Evolutionary conservation across 1,284 basidiomycete genomes (phyloP).

Genomic region (Stereum hirsutum): DNA sequence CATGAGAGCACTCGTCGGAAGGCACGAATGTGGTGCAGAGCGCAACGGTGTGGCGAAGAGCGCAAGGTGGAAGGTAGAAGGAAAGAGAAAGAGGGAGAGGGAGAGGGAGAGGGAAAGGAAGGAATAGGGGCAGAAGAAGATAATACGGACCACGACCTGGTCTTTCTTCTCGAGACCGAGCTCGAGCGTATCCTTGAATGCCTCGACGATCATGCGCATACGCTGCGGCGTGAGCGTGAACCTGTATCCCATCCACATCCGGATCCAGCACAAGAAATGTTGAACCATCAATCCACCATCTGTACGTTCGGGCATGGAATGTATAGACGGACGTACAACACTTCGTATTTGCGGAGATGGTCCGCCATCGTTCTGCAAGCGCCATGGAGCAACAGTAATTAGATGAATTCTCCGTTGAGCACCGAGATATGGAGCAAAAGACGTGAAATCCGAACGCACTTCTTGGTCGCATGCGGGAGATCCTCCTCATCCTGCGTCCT

Average conservation of each 20-base stretch:
- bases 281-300: neutral
- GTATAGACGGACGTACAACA: conserved; percentile 39
- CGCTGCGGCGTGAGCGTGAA: conserved; percentile 86
- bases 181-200: conserved; percentile 90
- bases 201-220: conserved; percentile 96
- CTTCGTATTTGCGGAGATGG: conserved; percentile 83
- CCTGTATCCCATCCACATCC: too few species aligned
- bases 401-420: conserved; percentile 15
- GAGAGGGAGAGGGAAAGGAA: too few species aligned
- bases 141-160: conserved; percentile 77
- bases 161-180: conserved; percentile 75
- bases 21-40: too few species aligned
- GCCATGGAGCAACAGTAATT: too few species aligned
- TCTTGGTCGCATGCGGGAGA: conserved; percentile 82
- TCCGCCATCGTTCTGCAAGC: conserved; percentile 73
- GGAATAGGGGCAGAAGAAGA: neutral
- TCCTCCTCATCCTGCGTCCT: conserved; percentile 74
- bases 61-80: too few species aligned
- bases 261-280: neutral
- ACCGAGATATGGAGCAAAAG: conserved; percentile 7
- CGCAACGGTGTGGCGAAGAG: too few species aligned
- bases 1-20: too few species aligned
- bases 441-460: conserved; percentile 31
- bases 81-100: too few species aligned
- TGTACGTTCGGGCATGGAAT: neutral